These are phyloP conservation scores for Metschnikowia gruessii DNA, from an alignment of 805 yeast species.

Conservation along the genomic window DNA sequence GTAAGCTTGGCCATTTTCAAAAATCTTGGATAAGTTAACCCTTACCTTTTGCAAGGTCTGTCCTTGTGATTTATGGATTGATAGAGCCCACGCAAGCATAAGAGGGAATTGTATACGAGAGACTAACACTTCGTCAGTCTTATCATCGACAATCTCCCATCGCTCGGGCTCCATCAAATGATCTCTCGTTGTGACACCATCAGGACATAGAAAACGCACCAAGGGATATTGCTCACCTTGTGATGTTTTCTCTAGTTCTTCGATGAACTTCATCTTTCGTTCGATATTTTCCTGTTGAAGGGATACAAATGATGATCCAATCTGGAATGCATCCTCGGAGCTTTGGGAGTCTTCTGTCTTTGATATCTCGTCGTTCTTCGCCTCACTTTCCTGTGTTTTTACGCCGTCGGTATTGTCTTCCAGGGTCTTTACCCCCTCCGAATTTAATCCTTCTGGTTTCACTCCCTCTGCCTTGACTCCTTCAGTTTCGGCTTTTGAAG, in stretches of 20 bases:
- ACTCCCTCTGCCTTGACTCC: not conserved
- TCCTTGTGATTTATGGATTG: constrained; percentile 84
- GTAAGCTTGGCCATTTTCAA: constrained; percentile 82
- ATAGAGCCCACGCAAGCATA: constrained; percentile 75
- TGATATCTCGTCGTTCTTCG: not conserved
- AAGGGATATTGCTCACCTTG: constrained; percentile 58
- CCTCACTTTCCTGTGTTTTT: not conserved
- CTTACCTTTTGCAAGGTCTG: constrained; percentile 71
- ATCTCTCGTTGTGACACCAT: constrained; percentile 65
- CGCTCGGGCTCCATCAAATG: constrained; percentile 77
- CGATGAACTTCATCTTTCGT: constrained; percentile 47
- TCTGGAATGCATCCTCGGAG: not conserved
- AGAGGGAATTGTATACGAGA: constrained; percentile 57
- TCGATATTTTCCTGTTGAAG: constrained; percentile 28
- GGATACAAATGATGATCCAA: not conserved
- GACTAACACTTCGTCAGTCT: constrained; percentile 54
- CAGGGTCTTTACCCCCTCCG: not conserved
- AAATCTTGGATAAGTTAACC: constrained; percentile 62
- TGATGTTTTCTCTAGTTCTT: constrained; percentile 43
- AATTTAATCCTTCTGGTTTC: not conserved
- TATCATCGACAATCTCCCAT: constrained; percentile 78
- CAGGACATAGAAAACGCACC: constrained; percentile 71
- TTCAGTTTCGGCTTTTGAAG: not conserved
- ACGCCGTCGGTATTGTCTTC: not conserved
- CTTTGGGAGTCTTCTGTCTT: not conserved